Evolutionary conservation across 1,284 basidiomycete species (phyloP), one percentile per base, ranked within the genome.

Genomic region (Cryptococcus floricola): DNA sequence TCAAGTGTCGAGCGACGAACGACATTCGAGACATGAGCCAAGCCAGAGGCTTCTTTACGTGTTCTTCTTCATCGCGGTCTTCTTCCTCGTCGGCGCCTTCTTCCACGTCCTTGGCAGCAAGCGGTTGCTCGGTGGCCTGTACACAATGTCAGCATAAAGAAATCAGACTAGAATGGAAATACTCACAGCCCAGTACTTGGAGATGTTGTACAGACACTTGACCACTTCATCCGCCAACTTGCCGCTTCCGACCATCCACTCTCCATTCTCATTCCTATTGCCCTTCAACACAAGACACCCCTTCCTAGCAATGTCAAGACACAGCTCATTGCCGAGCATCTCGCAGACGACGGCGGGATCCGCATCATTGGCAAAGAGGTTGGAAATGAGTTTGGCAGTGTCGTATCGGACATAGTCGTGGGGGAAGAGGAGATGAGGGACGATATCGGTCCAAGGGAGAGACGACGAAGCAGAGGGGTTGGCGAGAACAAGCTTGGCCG

Each of bases 1-100:
- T 76, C 39, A 79, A 70, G 38, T 74, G 69, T 37, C 81, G 75
- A 14, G 88, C 84, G 71, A 95, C 87, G 77, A 90, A 95, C 0
- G 94, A 97, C 44, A 98, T 80, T 64, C 89, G 89, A 18, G 91
- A 92, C 80, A 97, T 97, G 42, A 98, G 77, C 92, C 94, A 98
- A 0, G 89, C 84, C 1, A 98, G 79, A 0, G 87, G 87, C 63
- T 88, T 85, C 7, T 74, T 72, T n/a, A 62, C 58, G 16, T 62
- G 57, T 61, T 56, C 57, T 52, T 68, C 61, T 23, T 62, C 60
- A 72, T 67, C 70, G n/a, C 65, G 62, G 14, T 70, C 66, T 9
- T 60, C 72, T 8, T 76, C 76, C 37, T 76, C 49, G 69, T 63
- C 31, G 31, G 31, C 65, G 19, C 14, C 54, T 53, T 55, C 50